Evolutionary conservation across 768 basidiomycete species (phyloP).

Genomic region (Kwoniella sp.): DNA sequence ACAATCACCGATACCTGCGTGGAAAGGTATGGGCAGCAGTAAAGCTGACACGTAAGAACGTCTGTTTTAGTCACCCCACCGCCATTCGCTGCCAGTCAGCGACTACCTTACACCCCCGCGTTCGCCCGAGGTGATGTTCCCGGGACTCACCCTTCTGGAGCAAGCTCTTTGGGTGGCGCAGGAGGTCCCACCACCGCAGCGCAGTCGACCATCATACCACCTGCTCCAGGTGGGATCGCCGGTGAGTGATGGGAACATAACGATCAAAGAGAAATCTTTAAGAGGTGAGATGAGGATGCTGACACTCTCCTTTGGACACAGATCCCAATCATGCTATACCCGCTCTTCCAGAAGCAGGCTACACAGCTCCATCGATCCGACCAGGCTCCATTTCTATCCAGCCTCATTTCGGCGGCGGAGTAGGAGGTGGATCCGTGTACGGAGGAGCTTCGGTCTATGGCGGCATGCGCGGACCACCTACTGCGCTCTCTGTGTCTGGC

Average conservation of each 20-base stretch:
- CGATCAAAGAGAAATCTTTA: no score
- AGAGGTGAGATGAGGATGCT: no score
- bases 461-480: not conserved
- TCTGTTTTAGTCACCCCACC: constrained; percentile 34
- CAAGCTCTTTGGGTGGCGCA: constrained; percentile 5
- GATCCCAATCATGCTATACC: constrained; percentile 44
- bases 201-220: constrained; percentile 38
- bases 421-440: constrained; percentile 16
- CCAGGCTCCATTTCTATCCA: constrained; percentile 10
- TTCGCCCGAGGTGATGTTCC: constrained; percentile 24
- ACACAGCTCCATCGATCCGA: constrained; percentile 40
- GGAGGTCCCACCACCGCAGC: constrained; percentile 25
- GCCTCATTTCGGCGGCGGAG: constrained; percentile 7
- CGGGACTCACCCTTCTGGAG: constrained; percentile 1
- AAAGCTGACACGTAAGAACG: not conserved
- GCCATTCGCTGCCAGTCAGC: constrained; percentile 33
- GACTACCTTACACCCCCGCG: constrained; percentile 40
- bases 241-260: constrained; percentile 25
- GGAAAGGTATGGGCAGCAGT: no score
- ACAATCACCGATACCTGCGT: not conserved
- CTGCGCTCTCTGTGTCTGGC: not conserved
- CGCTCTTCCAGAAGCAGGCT: constrained; percentile 46
- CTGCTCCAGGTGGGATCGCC: constrained; percentile 41
- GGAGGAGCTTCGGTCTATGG: constrained; percentile 14
- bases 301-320: constrained; percentile 20